Base-by-base conservation (phyloP, 768 basidiomycete genomes). In the Kwoniella newhampshirensis region DNA sequence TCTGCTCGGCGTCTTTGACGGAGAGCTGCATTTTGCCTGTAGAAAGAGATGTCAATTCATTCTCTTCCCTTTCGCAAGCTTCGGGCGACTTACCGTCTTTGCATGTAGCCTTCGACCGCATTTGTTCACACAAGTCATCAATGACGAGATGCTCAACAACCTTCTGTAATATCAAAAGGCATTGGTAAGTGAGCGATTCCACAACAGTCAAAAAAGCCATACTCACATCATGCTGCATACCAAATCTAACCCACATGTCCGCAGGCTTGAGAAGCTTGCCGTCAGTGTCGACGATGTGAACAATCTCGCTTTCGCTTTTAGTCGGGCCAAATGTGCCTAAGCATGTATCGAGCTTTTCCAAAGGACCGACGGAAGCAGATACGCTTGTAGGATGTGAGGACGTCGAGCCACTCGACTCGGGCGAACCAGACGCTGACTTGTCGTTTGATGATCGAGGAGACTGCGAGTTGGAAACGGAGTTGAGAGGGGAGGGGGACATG, bases 111-210 rank as follows among this genome's bases (percentile, higher is more conserved):
- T 76, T 76, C 4, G 51, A 26, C 47, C 63, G 63, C 66, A 76
- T 72, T 42, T 66, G 65, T 36, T 68, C 68, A 59, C 75, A 76
- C 20, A 76, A 60, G 56, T 76, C 75, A 46, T 76, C 75, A 32
- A 76, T 66, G 35, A 74, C 59, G 18, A 76, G 55, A 40, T 68
- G 39, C 35, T 68, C 64, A 11, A 66, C 59, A 17, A 52, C 46
- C 20, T 40, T 44, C 56, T 66, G 28, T 32, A 26, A 15, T 4
- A 21, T 48, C n/a, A n/a, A n/a, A n/a, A n/a, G n/a, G n/a, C n/a
- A n/a, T n/a, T n/a, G n/a, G n/a, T n/a, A n/a, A n/a, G n/a, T n/a
- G n/a, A n/a, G n/a, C n/a, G n/a, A n/a, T n/a, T n/a, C n/a, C n/a
- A n/a, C n/a, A n/a, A n/a, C n/a, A n/a, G n/a, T n/a, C n/a, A n/a